Conservation (phyloP, 2,329 filamentous ascomycete genomes). For the Domatiomyces catenatus region DNA sequence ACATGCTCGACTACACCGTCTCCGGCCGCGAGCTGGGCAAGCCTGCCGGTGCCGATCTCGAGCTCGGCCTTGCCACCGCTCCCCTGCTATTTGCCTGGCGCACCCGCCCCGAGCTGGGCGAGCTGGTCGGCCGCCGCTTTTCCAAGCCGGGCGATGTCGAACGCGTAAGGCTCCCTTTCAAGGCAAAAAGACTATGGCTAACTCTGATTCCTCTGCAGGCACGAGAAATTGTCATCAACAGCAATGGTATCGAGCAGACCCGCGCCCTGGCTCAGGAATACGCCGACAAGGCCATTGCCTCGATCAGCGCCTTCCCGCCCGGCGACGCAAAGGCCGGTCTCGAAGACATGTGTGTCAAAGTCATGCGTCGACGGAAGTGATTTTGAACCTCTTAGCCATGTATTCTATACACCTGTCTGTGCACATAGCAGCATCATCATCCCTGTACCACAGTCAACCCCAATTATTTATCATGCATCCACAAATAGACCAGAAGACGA, state of each 20-base stretch:
- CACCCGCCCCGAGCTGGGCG: slow-evolving; percentile 66
- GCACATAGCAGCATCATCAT: too few species aligned
- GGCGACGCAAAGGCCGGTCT: slow-evolving; percentile 87
- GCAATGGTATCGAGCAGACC: slow-evolving; percentile 83
- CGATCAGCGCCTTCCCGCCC: slow-evolving; percentile 75
- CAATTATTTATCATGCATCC: neutral
- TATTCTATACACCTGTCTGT: neutral
- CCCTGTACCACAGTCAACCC: neutral
- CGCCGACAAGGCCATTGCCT: slow-evolving; percentile 68
- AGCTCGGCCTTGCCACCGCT: slow-evolving; percentile 84
- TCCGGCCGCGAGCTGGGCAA: slow-evolving; percentile 77
- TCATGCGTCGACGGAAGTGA: slow-evolving; percentile 72
- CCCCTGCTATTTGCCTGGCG: slow-evolving; percentile 94
- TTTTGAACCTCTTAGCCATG: neutral
- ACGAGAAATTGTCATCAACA: slow-evolving; percentile 65
- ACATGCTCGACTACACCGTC: slow-evolving; percentile 92
- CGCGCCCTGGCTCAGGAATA: slow-evolving; percentile 81
- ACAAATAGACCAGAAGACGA: neutral
- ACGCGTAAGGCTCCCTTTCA: slow-evolving; percentile 45
- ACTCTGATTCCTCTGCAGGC: slow-evolving; percentile 41
- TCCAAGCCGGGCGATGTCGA: slow-evolving; percentile 65
- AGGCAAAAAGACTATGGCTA: too few species aligned
- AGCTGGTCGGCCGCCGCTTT: slow-evolving; percentile 85
- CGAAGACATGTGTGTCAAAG: slow-evolving; percentile 86
- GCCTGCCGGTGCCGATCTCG: slow-evolving; percentile 82